A percentile compares a stretch with the other conserved stretches of the same genome.
These are phyloP conservation scores for Candida jianshihensis DNA, from an alignment of 805 yeast species.

Conservation along the genomic window DNA sequence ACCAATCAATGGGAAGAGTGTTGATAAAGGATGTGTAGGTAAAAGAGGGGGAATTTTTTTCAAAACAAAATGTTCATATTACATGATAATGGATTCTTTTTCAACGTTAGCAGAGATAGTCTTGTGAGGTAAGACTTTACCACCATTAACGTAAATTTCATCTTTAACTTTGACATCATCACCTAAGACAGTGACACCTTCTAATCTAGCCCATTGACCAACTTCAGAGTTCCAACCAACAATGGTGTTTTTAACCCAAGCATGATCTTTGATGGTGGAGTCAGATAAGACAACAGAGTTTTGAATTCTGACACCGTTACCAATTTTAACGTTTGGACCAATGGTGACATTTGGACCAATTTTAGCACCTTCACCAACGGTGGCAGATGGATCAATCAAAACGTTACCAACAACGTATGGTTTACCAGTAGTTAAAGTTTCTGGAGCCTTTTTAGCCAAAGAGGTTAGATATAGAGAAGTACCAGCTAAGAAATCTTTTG, in stretches of 20 bases:
- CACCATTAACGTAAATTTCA: conserved; percentile 98
- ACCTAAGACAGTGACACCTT: conserved; percentile 96
- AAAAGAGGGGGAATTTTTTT: neutral
- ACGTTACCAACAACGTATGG: conserved; percentile 83
- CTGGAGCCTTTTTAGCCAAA: conserved; percentile 72
- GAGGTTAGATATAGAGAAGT: conserved; percentile 88
- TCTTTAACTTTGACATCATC: conserved; percentile 98
- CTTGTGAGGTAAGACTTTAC: conserved; percentile 98
- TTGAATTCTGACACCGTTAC: conserved; percentile 98
- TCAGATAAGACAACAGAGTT: conserved; percentile 89
- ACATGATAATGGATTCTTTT: conserved; percentile 97
- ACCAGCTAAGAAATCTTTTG: conserved; percentile 98
- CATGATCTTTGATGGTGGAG: conserved; percentile 92
- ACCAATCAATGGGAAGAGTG: too few relatives aligned
- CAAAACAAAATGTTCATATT: conserved; percentile 19
- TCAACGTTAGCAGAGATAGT: conserved; percentile 93
- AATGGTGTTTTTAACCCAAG: conserved; percentile 95
- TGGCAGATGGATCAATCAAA: conserved; percentile 90
- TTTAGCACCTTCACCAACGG: conserved; percentile 84
- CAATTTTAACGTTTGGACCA: conserved; percentile 93
- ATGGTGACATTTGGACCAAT: conserved; percentile 97
- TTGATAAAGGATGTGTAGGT: too few relatives aligned
- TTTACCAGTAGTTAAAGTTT: conserved; percentile 53
- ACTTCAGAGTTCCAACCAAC: conserved; percentile 99
- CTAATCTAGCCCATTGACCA: conserved; percentile 98